Base-by-base conservation (phyloP, 768 basidiomycete genomes). In the Auricularia cornea region DNA sequence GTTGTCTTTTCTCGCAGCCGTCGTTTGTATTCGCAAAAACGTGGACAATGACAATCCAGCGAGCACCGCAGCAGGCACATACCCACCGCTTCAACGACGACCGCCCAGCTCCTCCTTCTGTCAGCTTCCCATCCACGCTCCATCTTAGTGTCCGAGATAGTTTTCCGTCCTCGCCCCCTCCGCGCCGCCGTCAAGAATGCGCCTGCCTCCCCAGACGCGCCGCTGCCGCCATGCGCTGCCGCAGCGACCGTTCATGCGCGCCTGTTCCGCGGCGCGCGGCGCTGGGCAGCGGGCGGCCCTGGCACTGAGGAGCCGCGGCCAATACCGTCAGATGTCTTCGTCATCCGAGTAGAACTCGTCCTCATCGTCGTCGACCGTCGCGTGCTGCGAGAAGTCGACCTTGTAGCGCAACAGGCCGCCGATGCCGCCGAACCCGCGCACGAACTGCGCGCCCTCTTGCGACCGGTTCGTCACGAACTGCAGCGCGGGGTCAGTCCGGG, bases 361-460 rank as follows among this genome's bases (percentile, higher is more conserved):
- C 33, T 90, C 82, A 2, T 85, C 90, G 33, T 93, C 90, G 68
- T 93, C 91, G 28, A 85, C 66, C 56, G 81, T 79, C 26, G 83
- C 80, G 48, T 98, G 81, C 73, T 89, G 90, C 68, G 83, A 82
- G 77, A 98, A 92, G 78, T 97, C 96, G 70, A 98, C 94, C 80
- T 98, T 98, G 85, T 99, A 99, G 59, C 96, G 84, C 64, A 97
- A 78, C 65, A 98, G 80, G 32, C 95, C 96, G 31, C 97, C 96
- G 68, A 99, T 98, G 29, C 97, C 96, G 75, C 96, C 96, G 70
- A 99, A 98, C 48, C 96, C 96, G 74, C 95, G 96, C 70, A 96
- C 94, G 79, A 97, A 98, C 73, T 98, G 95, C 35, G 92, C 91
- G 33, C 96, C 96, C 74, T 99, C 96, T 73, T 98, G 96, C 8